Base-by-base conservation (phyloP, 371 early-diverging fungal species). In the Rhizopus microsporus region DNA sequence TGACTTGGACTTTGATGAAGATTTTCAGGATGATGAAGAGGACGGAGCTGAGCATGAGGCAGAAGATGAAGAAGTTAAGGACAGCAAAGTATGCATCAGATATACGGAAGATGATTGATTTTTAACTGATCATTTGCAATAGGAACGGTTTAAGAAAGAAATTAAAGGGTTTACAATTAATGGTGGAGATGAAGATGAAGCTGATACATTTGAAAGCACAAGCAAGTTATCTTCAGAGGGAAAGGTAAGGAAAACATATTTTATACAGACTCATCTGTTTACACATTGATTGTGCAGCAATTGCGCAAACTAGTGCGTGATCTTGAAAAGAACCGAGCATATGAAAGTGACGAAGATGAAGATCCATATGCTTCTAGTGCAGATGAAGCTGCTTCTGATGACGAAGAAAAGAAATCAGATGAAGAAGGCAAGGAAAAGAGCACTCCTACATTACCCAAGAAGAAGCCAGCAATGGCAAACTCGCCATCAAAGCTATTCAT, bases 21-120 rank as follows among this genome's bases (percentile, higher is more conserved):
- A 72, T 4, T 80, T 75, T 60, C 74, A 80, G 61, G 78, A 77
- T 46, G 97, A 96, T 65, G 97, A 96, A 65, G 92, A 92, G 62
- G 83, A 80, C 37, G 82, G 82, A 34, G 84, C 77, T 31, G 90
- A 91, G 12, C 82, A 82, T 50, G 84, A 84, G 63, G 68, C 77
- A 3, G 85, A 85, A 59, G 86, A 81, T 57, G 86, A 86, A 46
- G 87, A 88, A 32, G 75, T 77, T 32, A 83, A 83, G 51, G 82
- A 75, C 34, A 75, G 80, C 62, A 77, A 75, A 47, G 69, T 70
- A 66, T 32, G 29, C 17, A 9, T n/a, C 23, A 13, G 7, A 55
- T 63, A 68, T n/a, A 75, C 69, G n/a, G 69, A 67, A 46, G 72
- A 71, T 54, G 66, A 60, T 62, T 33, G 60, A 44, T 23, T 32